These are phyloP conservation scores for Ormosia semicastrata DNA, from an alignment of 306 rosid genomes.

Conservation along the genomic window DNA sequence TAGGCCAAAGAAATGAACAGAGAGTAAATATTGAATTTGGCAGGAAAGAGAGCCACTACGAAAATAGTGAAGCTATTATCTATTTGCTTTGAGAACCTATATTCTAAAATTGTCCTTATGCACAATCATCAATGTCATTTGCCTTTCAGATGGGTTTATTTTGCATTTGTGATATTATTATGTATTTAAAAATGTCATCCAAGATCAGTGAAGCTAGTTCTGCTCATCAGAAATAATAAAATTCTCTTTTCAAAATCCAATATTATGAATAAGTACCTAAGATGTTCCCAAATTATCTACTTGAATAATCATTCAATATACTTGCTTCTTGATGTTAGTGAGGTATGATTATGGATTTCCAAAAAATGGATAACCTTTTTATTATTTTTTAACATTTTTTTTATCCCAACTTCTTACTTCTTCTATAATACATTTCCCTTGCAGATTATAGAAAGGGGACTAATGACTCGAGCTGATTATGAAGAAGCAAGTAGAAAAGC, in stretches of 20 bases:
- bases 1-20: not conserved
- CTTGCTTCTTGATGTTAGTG: not conserved
- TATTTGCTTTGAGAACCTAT: not conserved
- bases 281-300: not conserved
- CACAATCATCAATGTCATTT: not conserved
- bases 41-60: not conserved
- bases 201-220: not conserved
- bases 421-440: constrained; percentile 28
- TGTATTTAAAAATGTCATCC: constrained; percentile 6
- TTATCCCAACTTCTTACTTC: constrained; percentile 10
- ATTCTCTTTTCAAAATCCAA: not conserved
- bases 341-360: not conserved
- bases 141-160: not conserved
- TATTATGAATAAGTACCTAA: not conserved
- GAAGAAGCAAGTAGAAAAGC: constrained; percentile 84
- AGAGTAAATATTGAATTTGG: not conserved
- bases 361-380: not conserved
- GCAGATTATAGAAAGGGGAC: constrained; percentile 71
- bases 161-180: not conserved
- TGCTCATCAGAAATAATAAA: not conserved
- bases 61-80: not conserved
- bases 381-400: not conserved
- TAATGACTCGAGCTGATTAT: constrained; percentile 79
- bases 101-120: not conserved
- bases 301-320: not conserved